These are phyloP conservation scores for Bonia amplexicaulis DNA, from an alignment of 176 grass and related monocot genomes.

Conservation along the genomic window DNA sequence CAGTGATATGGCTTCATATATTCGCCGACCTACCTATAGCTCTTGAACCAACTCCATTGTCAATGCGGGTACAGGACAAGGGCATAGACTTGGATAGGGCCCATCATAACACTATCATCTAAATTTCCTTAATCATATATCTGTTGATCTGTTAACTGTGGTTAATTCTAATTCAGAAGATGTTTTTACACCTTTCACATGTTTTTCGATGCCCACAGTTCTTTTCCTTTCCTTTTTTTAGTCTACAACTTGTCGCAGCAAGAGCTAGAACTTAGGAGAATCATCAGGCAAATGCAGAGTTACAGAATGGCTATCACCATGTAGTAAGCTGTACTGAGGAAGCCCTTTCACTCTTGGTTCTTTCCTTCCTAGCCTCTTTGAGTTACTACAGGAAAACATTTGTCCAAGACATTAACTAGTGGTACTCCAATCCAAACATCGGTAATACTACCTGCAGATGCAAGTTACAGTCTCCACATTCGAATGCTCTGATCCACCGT, in stretches of 20 bases:
- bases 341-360: neutral
- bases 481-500: constrained; percentile 10
- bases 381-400: neutral
- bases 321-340: neutral
- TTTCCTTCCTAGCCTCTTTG: neutral
- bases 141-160: neutral
- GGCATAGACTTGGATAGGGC: neutral
- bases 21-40: constrained; percentile 1
- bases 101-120: neutral
- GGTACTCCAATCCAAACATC: neutral
- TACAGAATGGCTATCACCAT: neutral
- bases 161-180: neutral
- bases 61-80: neutral
- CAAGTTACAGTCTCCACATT: neutral
- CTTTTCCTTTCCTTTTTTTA: neutral
- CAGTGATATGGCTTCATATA: constrained; percentile 12
- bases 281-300: neutral
- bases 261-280: neutral
- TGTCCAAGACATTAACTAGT: neutral
- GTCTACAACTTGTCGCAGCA: neutral
- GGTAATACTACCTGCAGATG: neutral
- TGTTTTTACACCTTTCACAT: neutral
- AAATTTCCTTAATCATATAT: neutral
- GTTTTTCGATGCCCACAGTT: neutral
- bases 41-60: constrained; percentile 12